These are phyloP conservation scores for Panus rudis DNA, from an alignment of 768 basidiomycete genomes.

Conservation along the genomic window DNA sequence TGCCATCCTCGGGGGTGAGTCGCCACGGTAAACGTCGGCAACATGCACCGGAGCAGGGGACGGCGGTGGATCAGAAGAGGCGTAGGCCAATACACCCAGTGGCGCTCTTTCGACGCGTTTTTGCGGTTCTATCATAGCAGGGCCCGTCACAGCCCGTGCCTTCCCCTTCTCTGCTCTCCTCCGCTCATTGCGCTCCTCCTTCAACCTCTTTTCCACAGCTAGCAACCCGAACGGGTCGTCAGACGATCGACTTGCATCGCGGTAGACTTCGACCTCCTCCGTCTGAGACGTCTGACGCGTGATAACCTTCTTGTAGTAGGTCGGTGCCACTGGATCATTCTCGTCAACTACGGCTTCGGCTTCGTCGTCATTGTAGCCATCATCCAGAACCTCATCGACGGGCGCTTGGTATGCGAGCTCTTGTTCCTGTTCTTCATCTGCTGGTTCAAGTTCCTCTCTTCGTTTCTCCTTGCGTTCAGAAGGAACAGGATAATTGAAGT, in stretches of 20 bases:
- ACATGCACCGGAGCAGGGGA: too few species aligned
- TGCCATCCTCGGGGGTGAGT: too few species aligned
- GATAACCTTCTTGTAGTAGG: too few species aligned
- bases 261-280: too few species aligned
- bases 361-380: not conserved
- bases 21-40: too few species aligned
- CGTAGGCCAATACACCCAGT: conserved; percentile 13
- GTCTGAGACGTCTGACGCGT: too few species aligned
- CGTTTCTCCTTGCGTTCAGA: conserved; percentile 1
- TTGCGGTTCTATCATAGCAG: too few species aligned
- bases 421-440: not conserved
- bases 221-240: conserved; percentile 25
- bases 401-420: not conserved
- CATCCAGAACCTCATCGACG: conserved; percentile 1
- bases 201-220: conserved; percentile 19
- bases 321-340: not conserved
- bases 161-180: too few species aligned
- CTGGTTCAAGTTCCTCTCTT: not conserved
- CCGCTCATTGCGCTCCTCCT: conserved; percentile 9
- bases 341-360: conserved; percentile 9
- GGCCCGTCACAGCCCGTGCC: too few species aligned
- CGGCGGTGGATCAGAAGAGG: too few species aligned
- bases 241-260: conserved; percentile 1
- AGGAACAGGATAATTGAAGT: conserved; percentile 9
- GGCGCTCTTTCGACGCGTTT: too few species aligned